phyloP scores from a whole-genome alignment of 2,329 filamentous ascomycete genomes.

The Stagonosporopsis cucurbitacearum region DNA sequence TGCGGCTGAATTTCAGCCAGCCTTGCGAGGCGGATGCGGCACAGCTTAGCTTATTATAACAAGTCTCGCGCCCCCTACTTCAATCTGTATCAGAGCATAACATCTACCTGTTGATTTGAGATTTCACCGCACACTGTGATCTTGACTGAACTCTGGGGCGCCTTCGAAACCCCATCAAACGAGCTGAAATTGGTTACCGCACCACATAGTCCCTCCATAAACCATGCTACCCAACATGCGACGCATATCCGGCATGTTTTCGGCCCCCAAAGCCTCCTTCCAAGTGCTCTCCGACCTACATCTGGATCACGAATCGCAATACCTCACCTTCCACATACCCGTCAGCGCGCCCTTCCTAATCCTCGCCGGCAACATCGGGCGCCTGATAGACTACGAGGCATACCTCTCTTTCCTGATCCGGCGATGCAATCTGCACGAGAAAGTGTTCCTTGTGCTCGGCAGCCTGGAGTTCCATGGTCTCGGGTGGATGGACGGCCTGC shows the following conservation, averaged over 20 bases:
- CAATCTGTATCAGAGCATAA: not conserved
- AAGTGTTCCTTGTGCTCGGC: slow-evolving; percentile 39
- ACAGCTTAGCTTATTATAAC: slow-evolving; percentile 10
- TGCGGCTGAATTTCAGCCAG: slow-evolving; percentile 9
- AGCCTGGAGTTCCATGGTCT: slow-evolving; percentile 39
- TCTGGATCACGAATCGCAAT: slow-evolving; percentile 38
- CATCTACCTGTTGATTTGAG: not conserved
- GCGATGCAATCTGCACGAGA: slow-evolving; percentile 38
- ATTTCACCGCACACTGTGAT: not conserved
- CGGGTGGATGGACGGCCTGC: slow-evolving; percentile 31
- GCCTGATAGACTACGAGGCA: slow-evolving; percentile 40
- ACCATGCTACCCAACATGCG: slow-evolving; percentile 22
- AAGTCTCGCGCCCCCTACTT: not conserved
- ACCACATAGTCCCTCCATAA: not conserved
- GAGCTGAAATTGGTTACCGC: not conserved
- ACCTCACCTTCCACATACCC: slow-evolving; percentile 42
- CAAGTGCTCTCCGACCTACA: slow-evolving; percentile 45
- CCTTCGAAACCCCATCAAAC: not conserved
- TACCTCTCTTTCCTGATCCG: slow-evolving; percentile 42
- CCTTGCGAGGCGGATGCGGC: not conserved
- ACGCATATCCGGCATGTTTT: slow-evolving; percentile 35
- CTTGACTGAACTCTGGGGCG: not conserved
- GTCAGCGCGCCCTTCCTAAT: slow-evolving; percentile 37
- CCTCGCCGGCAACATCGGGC: slow-evolving; percentile 42
- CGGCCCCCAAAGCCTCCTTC: slow-evolving; percentile 32